Base-by-base conservation (phyloP, 1,284 basidiomycete species). In the Ustilago cynodontis region DNA sequence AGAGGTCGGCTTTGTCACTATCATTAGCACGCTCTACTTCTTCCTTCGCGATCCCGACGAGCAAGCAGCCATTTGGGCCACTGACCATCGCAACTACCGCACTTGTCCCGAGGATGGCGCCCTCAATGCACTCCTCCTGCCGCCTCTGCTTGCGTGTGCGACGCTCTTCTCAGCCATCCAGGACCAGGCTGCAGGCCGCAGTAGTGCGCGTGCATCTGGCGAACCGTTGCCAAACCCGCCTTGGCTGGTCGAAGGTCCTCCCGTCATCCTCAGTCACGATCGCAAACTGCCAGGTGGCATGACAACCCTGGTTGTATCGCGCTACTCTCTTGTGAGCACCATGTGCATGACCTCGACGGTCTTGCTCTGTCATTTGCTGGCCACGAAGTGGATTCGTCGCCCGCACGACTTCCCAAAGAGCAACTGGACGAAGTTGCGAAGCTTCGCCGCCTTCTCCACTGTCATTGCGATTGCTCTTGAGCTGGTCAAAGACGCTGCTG, bases 361-460 rank as follows among this genome's bases (percentile, higher is more conserved):
- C 43, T 63, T 68, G 54, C 62, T 71, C 59, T 77, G 59, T 39
- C 77, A 65, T 31, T 64, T 69, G n/a, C 77, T 64, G 24, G 80
- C 82, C 28, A 85, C 80, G 10, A 67, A 68, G 28, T 80, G 77
- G 54, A 77, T 80, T 24, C 62, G 67, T 20, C 62, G 62, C 53
- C 81, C 61, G 43, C 77, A 59, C 58, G 72, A 41, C 68, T 86
- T 65, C 59, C 82, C 62, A 18, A 67, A 45, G 76, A 86, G 33
- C 78, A 87, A 41, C 66, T 86, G 68, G 83, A 75, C 47, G 73
- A 80, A 86, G 49, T 71, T 87, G 16, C 73, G 86, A 22, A 82
- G 86, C 65, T 87, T 86, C 41, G 75, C 81, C 26, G 78, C 84
- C 55, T 87, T 87, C 63, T 71, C 86, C 1, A 70, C 78, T 22